These are phyloP conservation scores for Phytophthora capsici DNA, from an alignment of 352 stramenopile species.

Conservation along the genomic window DNA sequence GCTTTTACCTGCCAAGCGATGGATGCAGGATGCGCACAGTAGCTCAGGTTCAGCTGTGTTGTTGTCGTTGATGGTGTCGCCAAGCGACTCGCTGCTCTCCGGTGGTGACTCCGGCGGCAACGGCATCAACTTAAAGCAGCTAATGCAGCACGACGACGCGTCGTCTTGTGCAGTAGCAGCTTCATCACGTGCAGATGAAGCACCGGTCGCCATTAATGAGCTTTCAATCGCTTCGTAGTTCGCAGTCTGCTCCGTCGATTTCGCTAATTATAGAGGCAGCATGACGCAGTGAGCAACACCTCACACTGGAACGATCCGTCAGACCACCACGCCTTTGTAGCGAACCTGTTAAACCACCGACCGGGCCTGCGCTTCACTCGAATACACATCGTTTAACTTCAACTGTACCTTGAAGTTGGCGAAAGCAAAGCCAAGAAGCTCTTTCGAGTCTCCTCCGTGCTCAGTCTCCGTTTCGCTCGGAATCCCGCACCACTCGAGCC, in stretches of 20 bases:
- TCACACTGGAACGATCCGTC: constrained; percentile 2
- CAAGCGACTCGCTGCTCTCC: background rate
- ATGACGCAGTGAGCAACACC: background rate
- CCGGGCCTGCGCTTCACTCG: constrained; percentile 18
- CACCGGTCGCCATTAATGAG: too few species aligned
- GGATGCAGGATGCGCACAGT: constrained; percentile 43
- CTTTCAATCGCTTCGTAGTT: too few species aligned
- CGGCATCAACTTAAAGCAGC: constrained; percentile 46
- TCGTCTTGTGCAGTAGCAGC: background rate
- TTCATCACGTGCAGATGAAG: background rate
- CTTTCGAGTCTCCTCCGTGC: background rate
- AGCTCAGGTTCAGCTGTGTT: constrained; percentile 21
- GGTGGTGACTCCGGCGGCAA: constrained; percentile 7
- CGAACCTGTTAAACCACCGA: constrained; percentile 6
- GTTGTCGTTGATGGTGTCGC: background rate
- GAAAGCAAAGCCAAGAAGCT: background rate
- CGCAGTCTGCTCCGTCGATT: too few species aligned
- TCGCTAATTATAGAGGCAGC: constrained; percentile 13
- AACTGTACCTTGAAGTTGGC: constrained; percentile 28
- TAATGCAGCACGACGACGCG: constrained; percentile 36
- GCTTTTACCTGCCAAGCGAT: constrained; percentile 18
- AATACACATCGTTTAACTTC: constrained; percentile 29
- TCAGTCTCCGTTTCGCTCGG: constrained; percentile 32
- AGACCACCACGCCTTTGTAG: constrained; percentile 3
- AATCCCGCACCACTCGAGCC: constrained; percentile 1